A percentile compares a stretch with the other conserved stretches of the same genome.
phyloP scores from a whole-genome alignment of 495 filamentous ascomycete species.

The Aspergillus baeticus region DNA sequence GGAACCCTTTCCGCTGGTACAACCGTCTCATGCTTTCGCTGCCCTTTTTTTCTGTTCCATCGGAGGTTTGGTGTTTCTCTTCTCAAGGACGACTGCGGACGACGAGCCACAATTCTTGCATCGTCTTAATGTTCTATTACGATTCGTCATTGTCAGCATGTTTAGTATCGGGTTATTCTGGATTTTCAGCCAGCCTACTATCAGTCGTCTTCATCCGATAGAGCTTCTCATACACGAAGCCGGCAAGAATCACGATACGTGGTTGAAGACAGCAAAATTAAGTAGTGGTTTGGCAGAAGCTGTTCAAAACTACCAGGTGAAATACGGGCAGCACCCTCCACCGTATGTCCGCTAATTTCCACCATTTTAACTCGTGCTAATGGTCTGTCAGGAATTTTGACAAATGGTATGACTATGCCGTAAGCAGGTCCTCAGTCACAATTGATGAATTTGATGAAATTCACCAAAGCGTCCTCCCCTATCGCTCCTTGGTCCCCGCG shows the following conservation, averaged over 20 bases:
- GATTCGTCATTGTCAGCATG: constrained; percentile 27
- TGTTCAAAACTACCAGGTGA: constrained; percentile 39
- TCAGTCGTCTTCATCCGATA: constrained; percentile 42
- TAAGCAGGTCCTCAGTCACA: constrained; percentile 57
- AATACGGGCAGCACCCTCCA: constrained; percentile 50
- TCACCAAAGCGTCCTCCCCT: constrained; percentile 65
- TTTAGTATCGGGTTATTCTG: constrained; percentile 29
- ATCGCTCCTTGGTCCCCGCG: constrained; percentile 65
- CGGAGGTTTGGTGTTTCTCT: constrained; percentile 30
- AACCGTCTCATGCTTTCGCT: constrained; percentile 19
- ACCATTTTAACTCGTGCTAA: constrained; percentile 12
- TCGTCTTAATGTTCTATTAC: constrained; percentile 30
- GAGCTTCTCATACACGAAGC: constrained; percentile 47
- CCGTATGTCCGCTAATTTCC: constrained; percentile 26
- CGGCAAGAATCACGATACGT: constrained; percentile 34
- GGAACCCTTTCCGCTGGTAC: constrained; percentile 35
- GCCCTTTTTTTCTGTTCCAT: constrained; percentile 17
- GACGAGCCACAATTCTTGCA: constrained; percentile 32
- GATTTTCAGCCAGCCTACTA: constrained; percentile 28
- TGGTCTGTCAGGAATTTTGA: constrained; percentile 33
- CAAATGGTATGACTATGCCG: constrained; percentile 75
- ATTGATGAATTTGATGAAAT: constrained; percentile 80
- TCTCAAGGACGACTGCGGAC: constrained; percentile 27
- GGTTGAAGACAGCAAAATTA: constrained; percentile 30
- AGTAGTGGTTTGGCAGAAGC: constrained; percentile 40